Conservation (phyloP, 192 early-diverging fungal species). For the Umbelopsis isabellina region DNA sequence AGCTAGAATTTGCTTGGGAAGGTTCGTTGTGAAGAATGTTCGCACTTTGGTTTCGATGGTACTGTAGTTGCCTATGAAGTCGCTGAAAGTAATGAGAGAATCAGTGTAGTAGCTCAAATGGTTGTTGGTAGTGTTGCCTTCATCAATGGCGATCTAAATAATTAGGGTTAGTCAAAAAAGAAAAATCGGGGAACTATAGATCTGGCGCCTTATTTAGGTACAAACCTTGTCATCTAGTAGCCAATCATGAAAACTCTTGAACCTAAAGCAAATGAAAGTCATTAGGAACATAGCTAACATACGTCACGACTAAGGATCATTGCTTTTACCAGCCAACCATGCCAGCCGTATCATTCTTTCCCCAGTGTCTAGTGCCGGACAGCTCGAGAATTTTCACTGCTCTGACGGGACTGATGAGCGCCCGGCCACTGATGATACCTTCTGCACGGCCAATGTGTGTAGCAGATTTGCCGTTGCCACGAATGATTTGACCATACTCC, state of each 20-base stretch:
- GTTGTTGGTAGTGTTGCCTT: constrained; percentile 11
- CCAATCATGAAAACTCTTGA: constrained; percentile 7
- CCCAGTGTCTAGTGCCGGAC: neutral
- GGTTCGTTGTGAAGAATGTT: neutral
- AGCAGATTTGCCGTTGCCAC: constrained; percentile 17
- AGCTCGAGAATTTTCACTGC: neutral
- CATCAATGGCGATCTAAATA: constrained; percentile 13
- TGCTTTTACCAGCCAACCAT: constrained; percentile 4
- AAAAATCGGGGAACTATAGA: neutral
- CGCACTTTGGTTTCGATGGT: neutral
- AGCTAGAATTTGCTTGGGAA: neutral
- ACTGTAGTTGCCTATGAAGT: constrained; percentile 87
- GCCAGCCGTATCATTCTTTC: constrained; percentile 9
- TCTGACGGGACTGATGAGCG: neutral
- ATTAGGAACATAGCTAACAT: neutral
- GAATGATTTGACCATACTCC: constrained; percentile 16
- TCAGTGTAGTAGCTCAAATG: constrained; percentile 16
- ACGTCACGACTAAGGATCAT: neutral
- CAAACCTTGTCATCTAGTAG: neutral
- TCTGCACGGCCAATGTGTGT: constrained; percentile 18
- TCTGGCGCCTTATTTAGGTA: neutral
- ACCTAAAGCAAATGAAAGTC: neutral
- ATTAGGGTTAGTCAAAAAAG: neutral
- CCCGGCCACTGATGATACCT: constrained; percentile 7
- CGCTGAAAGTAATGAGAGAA: constrained; percentile 34